Conservation (phyloP, 495 filamentous ascomycete genomes). For the Penicillium macrosclerotiorum region DNA sequence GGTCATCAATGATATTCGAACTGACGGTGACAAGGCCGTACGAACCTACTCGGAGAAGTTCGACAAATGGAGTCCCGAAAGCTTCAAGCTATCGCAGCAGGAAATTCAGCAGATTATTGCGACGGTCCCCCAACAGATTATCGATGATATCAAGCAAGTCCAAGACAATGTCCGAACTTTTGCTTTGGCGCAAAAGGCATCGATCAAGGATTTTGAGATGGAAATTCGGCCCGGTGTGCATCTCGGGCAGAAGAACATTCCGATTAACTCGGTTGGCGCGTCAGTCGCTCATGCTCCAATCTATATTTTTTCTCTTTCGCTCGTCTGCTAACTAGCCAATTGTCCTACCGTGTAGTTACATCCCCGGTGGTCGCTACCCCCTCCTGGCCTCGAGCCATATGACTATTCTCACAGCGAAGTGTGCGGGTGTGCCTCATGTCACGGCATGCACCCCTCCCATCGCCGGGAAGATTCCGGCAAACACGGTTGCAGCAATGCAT, state of each 20-base stretch:
- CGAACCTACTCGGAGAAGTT: constrained; percentile 51
- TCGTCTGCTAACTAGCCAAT: neutral
- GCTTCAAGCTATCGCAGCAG: constrained; percentile 38
- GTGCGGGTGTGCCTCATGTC: constrained; percentile 50
- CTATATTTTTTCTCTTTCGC: too few species aligned
- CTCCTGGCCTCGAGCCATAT: constrained; percentile 57
- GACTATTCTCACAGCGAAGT: constrained; percentile 57
- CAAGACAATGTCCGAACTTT: constrained; percentile 51
- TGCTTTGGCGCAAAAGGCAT: constrained; percentile 44
- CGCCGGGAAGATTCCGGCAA: constrained; percentile 44
- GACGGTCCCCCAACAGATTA: constrained; percentile 36
- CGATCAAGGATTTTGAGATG: constrained; percentile 46
- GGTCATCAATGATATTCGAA: constrained; percentile 49
- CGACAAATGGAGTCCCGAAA: constrained; percentile 51
- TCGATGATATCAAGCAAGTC: constrained; percentile 52
- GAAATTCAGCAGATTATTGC: constrained; percentile 24
- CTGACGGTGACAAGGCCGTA: constrained; percentile 47
- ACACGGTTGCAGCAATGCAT: constrained; percentile 52
- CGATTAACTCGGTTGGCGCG: constrained; percentile 36
- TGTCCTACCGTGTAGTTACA: constrained; percentile 32
- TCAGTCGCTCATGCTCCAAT: constrained; percentile 9
- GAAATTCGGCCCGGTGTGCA: constrained; percentile 49
- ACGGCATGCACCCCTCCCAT: constrained; percentile 53
- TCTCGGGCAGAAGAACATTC: constrained; percentile 49
- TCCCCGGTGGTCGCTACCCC: constrained; percentile 53